Evolutionary conservation across 2,329 filamentous ascomycete genomes (phyloP).

Genomic region (Ophiostoma sp.): DNA sequence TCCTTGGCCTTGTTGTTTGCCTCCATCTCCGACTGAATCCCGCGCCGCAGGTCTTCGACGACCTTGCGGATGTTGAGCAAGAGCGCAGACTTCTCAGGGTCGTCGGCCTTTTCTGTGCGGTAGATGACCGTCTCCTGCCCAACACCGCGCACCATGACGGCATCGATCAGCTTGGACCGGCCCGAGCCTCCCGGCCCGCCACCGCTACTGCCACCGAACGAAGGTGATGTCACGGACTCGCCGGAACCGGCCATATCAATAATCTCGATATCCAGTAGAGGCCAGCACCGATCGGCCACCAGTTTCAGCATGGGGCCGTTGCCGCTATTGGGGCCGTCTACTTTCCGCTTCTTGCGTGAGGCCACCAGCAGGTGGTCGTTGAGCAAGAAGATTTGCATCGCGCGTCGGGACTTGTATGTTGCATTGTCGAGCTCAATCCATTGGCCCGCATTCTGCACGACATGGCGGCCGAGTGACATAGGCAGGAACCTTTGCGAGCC

Average conservation of each 20-base stretch:
- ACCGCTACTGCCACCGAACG: constrained; percentile 19
- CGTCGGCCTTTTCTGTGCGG: constrained; percentile 75
- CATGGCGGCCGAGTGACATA: constrained; percentile 82
- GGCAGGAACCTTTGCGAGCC: constrained; percentile 96
- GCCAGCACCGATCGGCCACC: constrained; percentile 91
- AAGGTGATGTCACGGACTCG: constrained; percentile 42
- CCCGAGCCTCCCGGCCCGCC: constrained; percentile 28
- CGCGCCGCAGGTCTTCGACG: constrained; percentile 84
- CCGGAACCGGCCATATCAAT: constrained; percentile 72
- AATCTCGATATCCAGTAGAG: constrained; percentile 84
- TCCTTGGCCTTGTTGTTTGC: constrained; percentile 78
- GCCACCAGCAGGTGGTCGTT: constrained; percentile 94
- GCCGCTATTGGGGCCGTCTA: constrained; percentile 53
- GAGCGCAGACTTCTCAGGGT: constrained; percentile 70
- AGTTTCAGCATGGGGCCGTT: constrained; percentile 64
- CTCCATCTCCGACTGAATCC: constrained; percentile 77
- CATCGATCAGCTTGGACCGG: constrained; percentile 67
- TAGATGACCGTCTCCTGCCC: constrained; percentile 93
- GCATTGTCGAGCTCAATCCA: constrained; percentile 98
- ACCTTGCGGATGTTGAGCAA: constrained; percentile 88
- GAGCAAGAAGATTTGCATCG: constrained; percentile 85
- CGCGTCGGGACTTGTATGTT: constrained; percentile 86
- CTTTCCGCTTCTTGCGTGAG: constrained; percentile 84
- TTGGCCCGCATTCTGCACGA: constrained; percentile 82
- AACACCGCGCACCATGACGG: constrained; percentile 80